These are phyloP conservation scores for Fusarium sp. DNA, from an alignment of 2,329 filamentous ascomycete genomes.

Conservation along the genomic window DNA sequence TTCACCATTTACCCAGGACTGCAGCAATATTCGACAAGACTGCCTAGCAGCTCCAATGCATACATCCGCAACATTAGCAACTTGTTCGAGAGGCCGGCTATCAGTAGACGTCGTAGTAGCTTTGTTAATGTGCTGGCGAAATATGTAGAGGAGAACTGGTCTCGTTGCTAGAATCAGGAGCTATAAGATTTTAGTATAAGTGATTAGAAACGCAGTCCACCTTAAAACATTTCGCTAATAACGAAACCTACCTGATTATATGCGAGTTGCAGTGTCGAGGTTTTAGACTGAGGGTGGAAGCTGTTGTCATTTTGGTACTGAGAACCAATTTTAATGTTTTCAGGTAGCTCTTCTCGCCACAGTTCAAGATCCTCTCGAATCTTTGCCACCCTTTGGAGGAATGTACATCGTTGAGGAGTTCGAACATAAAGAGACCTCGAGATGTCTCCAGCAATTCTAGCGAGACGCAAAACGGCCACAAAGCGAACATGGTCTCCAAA, in stretches of 20 bases:
- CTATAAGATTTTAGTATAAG: not conserved
- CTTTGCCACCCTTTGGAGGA: not conserved
- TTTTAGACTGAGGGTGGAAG: not conserved
- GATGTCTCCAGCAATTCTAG: not conserved
- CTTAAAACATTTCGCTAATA: no score
- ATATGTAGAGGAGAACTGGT: not conserved
- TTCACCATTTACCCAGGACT: not conserved
- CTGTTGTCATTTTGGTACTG: not conserved
- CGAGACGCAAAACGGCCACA: not conserved
- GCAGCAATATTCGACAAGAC: not conserved
- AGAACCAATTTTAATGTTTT: not conserved
- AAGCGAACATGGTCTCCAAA: not conserved
- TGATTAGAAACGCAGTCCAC: no score
- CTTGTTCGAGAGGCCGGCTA: not conserved
- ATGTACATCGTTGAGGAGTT: not conserved
- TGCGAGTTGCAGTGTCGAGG: not conserved
- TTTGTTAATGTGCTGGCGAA: not conserved
- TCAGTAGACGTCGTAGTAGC: not conserved
- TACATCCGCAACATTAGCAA: not conserved
- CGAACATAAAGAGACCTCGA: constrained; percentile 1
- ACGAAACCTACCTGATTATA: not conserved
- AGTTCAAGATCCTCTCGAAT: not conserved
- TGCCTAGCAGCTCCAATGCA: not conserved
- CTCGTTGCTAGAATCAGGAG: not conserved
- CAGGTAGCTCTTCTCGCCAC: not conserved